These are phyloP conservation scores for Xylaria nigripes DNA, from an alignment of 495 filamentous ascomycete species.

Conservation along the genomic window DNA sequence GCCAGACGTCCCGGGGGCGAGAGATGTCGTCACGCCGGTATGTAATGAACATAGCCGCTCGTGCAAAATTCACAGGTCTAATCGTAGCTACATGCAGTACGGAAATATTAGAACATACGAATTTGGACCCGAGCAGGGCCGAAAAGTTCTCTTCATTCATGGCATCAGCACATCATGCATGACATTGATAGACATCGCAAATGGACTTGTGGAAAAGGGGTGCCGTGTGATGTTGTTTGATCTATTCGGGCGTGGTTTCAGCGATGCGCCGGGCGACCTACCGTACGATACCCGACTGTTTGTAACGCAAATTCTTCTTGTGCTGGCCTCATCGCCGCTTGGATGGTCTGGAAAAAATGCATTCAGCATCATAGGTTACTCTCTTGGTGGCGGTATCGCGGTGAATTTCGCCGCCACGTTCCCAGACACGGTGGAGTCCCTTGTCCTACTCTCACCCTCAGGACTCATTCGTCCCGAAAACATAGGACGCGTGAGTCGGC, in stretches of 20 bases:
- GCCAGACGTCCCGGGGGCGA: constrained; percentile 37
- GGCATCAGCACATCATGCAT: constrained; percentile 81
- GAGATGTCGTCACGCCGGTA: constrained; percentile 39
- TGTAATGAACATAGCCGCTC: background rate
- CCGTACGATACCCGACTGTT: constrained; percentile 66
- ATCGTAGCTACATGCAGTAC: constrained; percentile 43
- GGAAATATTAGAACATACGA: constrained; percentile 80
- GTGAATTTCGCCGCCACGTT: constrained; percentile 64
- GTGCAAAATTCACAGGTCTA: background rate
- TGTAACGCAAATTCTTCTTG: constrained; percentile 63
- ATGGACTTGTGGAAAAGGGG: constrained; percentile 60
- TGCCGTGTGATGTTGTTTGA: constrained; percentile 80
- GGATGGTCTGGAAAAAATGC: constrained; percentile 37
- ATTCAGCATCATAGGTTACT: constrained; percentile 74
- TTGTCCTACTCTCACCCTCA: constrained; percentile 68
- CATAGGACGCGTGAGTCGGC: constrained; percentile 31
- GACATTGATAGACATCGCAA: constrained; percentile 58
- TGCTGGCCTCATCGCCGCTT: constrained; percentile 55
- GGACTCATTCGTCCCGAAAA: constrained; percentile 45
- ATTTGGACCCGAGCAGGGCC: constrained; percentile 74
- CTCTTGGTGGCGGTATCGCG: constrained; percentile 70
- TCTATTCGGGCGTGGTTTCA: constrained; percentile 75
- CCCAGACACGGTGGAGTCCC: constrained; percentile 54
- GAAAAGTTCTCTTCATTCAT: constrained; percentile 74
- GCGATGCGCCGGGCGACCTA: constrained; percentile 56